phyloP scores from a whole-genome alignment of 768 basidiomycete species.

The Cyclocybe aegerita region DNA sequence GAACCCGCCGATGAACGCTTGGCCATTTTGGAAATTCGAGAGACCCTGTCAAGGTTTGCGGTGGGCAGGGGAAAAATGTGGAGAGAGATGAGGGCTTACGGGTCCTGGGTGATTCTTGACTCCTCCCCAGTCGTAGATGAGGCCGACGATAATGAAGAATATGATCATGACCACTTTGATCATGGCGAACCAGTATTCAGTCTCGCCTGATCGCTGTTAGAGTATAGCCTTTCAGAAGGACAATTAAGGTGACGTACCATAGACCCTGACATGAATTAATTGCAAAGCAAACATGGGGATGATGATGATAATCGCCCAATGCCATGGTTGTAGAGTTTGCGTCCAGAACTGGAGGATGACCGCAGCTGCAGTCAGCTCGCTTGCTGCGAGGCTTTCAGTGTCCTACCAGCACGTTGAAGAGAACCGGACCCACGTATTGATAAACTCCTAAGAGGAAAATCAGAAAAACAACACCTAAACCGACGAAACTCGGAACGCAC shows the following conservation, averaged over 20 bases:
- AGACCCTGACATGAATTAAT: slow-evolving; percentile 56
- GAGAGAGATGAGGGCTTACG: slow-evolving; percentile 27
- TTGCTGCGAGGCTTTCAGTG: slow-evolving; percentile 31
- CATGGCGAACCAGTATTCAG: slow-evolving; percentile 63
- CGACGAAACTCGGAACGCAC: slow-evolving; percentile 24
- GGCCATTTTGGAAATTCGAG: slow-evolving; percentile 45
- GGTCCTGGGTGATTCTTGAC: slow-evolving; percentile 58
- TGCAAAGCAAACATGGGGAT: slow-evolving; percentile 51
- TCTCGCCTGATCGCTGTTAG: slow-evolving; percentile 41
- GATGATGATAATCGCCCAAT: slow-evolving; percentile 57
- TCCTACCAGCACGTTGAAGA: not conserved
- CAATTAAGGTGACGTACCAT: slow-evolving; percentile 32
- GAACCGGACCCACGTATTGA: slow-evolving; percentile 19
- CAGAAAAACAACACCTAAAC: not conserved
- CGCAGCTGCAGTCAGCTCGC: slow-evolving; percentile 58
- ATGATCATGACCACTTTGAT: slow-evolving; percentile 65
- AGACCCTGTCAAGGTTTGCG: slow-evolving; percentile 40
- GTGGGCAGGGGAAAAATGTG: slow-evolving; percentile 4
- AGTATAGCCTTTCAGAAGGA: not conserved
- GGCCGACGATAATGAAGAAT: slow-evolving; percentile 60
- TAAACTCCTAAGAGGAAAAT: slow-evolving; percentile 18
- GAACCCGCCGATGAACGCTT: slow-evolving; percentile 57
- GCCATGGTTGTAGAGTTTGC: slow-evolving; percentile 46
- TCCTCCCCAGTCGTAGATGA: slow-evolving; percentile 64
- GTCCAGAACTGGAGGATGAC: slow-evolving; percentile 56